Percentiles rank a stretch among this genome's conserved stretches.
These are phyloP conservation scores for Novymonas esmeraldas DNA, from an alignment of 208 protist genomes.

Conservation along the genomic window DNA sequence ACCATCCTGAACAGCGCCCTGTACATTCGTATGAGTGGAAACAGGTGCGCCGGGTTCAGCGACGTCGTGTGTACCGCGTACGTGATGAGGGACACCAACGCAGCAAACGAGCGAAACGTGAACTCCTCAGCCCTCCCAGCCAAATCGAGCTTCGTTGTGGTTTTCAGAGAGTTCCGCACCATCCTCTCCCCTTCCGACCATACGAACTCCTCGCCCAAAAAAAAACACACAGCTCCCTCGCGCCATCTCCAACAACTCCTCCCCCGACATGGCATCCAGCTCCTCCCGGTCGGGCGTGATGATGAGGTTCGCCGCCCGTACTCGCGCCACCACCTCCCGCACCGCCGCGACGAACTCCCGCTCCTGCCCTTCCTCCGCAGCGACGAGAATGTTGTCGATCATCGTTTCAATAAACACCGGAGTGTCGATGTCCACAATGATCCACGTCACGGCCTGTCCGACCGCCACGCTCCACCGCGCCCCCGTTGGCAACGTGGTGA, in stretches of 20 bases:
- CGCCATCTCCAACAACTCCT: conserved; percentile 7
- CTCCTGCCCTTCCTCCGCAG: conserved; percentile 22
- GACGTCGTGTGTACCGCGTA: conserved; percentile 17
- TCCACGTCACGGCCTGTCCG: conserved; percentile 26
- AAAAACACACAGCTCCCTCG: not conserved
- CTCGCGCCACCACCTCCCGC: too few relatives aligned
- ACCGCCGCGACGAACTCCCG: too few relatives aligned
- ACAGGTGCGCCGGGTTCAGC: conserved; percentile 17
- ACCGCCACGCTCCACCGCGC: conserved; percentile 35
- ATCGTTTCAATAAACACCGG: conserved; percentile 23
- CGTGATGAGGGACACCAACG: conserved; percentile 7
- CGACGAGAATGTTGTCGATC: conserved; percentile 36
- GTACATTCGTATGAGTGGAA: conserved; percentile 5
- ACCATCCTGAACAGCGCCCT: conserved; percentile 1
- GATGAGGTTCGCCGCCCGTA: conserved; percentile 16
- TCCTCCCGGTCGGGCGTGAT: conserved; percentile 11
- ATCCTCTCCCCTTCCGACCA: conserved; percentile 18
- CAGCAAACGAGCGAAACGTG: conserved; percentile 5
- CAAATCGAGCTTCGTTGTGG: conserved; percentile 22
- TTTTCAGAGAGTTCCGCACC: conserved; percentile 33
- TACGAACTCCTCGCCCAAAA: conserved; percentile 29
- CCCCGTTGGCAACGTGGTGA: conserved; percentile 24
- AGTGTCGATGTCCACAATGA: conserved; percentile 28
- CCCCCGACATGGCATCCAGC: conserved; percentile 11
- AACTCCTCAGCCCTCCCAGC: not conserved